A percentile compares a stretch with the other conserved stretches of the same genome.
phyloP scores from a whole-genome alignment of 2,329 filamentous ascomycete genomes.

The Fusarium piperis region DNA sequence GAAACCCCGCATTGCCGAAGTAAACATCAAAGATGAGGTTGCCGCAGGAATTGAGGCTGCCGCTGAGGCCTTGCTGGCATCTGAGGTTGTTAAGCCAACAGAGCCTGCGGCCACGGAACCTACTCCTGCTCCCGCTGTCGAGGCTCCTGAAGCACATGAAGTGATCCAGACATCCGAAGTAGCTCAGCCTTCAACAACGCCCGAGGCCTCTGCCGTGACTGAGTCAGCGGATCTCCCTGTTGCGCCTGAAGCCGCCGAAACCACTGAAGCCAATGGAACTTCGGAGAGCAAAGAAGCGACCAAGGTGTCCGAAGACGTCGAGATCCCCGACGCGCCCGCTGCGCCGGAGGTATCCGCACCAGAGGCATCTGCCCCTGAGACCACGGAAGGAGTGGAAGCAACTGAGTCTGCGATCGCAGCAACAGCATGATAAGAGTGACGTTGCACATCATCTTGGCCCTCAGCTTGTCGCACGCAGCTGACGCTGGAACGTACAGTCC shows the following conservation, averaged over 20 bases:
- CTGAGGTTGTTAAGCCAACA: constrained; percentile 10
- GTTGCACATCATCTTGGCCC: background rate
- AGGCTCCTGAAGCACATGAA: constrained; percentile 1
- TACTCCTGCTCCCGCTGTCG: background rate
- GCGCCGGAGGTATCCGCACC: constrained; percentile 3
- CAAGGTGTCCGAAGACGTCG: constrained; percentile 19
- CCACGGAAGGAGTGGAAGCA: constrained; percentile 10
- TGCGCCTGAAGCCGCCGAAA: constrained; percentile 20
- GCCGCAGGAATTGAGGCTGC: constrained; percentile 29
- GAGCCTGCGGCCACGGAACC: background rate
- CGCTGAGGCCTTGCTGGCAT: constrained; percentile 27
- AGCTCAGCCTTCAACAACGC: background rate
- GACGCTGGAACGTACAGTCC: background rate
- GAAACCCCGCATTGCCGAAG: constrained; percentile 38
- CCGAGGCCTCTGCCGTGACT: background rate
- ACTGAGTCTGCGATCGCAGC: constrained; percentile 15
- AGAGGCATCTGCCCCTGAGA: constrained; percentile 12
- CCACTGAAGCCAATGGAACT: background rate
- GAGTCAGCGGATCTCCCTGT: constrained; percentile 12
- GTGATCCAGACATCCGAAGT: background rate
- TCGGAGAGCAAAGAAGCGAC: constrained; percentile 13
- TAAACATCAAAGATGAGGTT: constrained; percentile 23
- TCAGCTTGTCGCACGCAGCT: background rate
- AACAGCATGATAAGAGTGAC: constrained; percentile 25
- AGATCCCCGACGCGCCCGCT: constrained; percentile 14